Conservation (phyloP, 441 rosid species). For the Monsonia emarginata region DNA sequence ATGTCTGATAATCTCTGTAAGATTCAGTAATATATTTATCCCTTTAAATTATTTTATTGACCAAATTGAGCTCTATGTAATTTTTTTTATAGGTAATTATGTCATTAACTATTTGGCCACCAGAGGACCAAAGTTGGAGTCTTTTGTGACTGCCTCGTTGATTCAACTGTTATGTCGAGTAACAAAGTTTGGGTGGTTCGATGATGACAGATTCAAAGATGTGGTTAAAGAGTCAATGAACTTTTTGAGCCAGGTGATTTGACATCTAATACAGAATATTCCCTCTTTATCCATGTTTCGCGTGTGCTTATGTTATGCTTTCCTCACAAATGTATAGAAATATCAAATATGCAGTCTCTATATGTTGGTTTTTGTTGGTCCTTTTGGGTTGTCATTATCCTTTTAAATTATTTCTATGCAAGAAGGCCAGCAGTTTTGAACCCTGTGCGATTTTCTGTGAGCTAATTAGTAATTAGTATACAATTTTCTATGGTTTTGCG, state of each 20-base stretch:
- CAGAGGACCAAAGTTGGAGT: conserved; percentile 80
- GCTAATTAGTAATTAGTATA: no score
- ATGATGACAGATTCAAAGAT: conserved; percentile 85
- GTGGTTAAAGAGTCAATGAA: conserved; percentile 71
- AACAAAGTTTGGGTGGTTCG: conserved; percentile 97
- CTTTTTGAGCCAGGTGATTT: conserved; percentile 80
- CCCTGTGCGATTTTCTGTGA: no score
- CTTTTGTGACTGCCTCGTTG: conserved; percentile 73
- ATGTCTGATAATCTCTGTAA: not conserved
- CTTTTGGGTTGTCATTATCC: not conserved
- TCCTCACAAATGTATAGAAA: not conserved
- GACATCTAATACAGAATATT: not conserved
- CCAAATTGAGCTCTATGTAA: not conserved
- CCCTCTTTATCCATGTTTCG: not conserved
- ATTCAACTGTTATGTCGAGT: conserved; percentile 84
- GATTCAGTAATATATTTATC: not conserved
- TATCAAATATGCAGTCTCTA: not conserved
- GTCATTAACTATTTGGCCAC: conserved; percentile 76
- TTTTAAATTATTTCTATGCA: not conserved
- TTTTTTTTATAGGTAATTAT: conserved; percentile 43
- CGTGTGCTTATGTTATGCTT: not conserved
- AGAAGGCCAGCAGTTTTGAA: no score
- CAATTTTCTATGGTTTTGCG: no score
- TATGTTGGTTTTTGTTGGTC: not conserved
- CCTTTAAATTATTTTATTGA: not conserved